phyloP scores from a whole-genome alignment of 2,329 filamentous ascomycete species.

The Amesomyces nigricolor region DNA sequence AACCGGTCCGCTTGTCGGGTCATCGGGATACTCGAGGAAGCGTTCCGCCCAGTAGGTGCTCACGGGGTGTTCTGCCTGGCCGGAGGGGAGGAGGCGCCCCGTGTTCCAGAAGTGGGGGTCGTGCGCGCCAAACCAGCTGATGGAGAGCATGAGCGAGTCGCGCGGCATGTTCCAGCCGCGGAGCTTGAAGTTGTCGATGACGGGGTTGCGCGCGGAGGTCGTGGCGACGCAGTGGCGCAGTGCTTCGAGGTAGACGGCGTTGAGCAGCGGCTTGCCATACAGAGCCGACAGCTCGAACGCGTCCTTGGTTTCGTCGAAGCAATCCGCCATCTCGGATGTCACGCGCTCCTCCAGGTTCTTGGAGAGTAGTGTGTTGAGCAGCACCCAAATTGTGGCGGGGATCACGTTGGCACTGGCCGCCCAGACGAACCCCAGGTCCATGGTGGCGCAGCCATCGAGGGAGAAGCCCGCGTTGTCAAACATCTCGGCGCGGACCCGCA shows the following conservation, averaged over 20 bases:
- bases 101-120: conserved; percentile 31
- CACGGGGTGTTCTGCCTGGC: conserved; percentile 25
- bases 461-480: conserved; percentile 9
- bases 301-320: conserved; percentile 1
- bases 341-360: conserved; percentile 11
- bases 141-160: conserved; percentile 25
- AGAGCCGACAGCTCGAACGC: conserved; percentile 12
- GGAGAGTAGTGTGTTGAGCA: conserved; percentile 7
- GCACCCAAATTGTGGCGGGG: conserved; percentile 15
- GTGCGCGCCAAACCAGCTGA: conserved; percentile 26
- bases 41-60: conserved; percentile 33
- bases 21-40: conserved; percentile 31
- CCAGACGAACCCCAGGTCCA: conserved; percentile 19
- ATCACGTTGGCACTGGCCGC: conserved; percentile 19
- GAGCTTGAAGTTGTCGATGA: conserved; percentile 23
- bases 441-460: conserved; percentile 4
- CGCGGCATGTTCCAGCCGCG: conserved; percentile 28
- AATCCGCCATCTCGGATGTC: conserved; percentile 11
- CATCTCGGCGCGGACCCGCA: conserved; percentile 13
- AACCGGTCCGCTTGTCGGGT: conserved; percentile 27
- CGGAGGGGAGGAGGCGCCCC: conserved; percentile 17
- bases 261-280: conserved; percentile 15
- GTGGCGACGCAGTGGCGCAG: conserved; percentile 16
- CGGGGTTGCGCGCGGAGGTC: conserved; percentile 13
- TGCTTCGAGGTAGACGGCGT: conserved; percentile 15